Percentiles rank a stretch among this genome's conserved stretches.
Conservation (phyloP, 1,284 basidiomycete species). For the Apiotrichum akiyoshidainum region DNA sequence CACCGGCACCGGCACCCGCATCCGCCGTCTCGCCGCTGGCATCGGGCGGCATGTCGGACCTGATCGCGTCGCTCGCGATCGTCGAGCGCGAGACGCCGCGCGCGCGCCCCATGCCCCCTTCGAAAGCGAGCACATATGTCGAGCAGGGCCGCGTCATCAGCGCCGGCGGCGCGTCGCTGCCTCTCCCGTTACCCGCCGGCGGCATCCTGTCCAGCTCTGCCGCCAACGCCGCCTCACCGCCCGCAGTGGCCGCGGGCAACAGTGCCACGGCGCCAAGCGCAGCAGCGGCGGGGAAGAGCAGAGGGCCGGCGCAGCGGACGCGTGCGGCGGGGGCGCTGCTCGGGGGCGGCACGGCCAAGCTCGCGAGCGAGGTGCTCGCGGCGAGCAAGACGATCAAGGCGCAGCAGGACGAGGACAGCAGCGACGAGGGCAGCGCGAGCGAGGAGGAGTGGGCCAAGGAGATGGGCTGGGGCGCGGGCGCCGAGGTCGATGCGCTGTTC, state of each 20-base stretch:
- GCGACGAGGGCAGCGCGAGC: slow-evolving; percentile 17
- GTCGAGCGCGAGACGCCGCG: slow-evolving; percentile 17
- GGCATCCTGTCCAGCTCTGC: not conserved
- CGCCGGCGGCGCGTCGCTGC: not conserved
- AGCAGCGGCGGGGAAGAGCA: not conserved
- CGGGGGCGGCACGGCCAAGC: slow-evolving; percentile 10
- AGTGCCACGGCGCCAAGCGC: no score
- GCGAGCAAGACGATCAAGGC: slow-evolving; percentile 16
- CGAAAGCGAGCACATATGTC: not conserved
- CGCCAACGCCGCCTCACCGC: no score
- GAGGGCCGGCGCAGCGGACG: not conserved
- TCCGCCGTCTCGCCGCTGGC: not conserved
- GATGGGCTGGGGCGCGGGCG: slow-evolving; percentile 28
- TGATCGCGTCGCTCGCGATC: slow-evolving; percentile 11
- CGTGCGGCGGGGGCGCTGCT: slow-evolving; percentile 9
- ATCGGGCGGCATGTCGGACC: not conserved
- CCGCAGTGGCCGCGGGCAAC: no score
- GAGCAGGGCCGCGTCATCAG: slow-evolving; percentile 5
- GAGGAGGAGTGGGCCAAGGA: slow-evolving; percentile 31
- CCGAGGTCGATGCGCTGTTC: slow-evolving; percentile 27
- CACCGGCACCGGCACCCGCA: not conserved
- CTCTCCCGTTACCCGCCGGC: not conserved
- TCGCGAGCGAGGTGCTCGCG: slow-evolving; percentile 19
- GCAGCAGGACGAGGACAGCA: slow-evolving; percentile 4
- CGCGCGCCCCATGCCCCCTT: not conserved